These are phyloP conservation scores for Boletellus deceptivus DNA, from an alignment of 1,284 basidiomycete species.

Conservation along the genomic window DNA sequence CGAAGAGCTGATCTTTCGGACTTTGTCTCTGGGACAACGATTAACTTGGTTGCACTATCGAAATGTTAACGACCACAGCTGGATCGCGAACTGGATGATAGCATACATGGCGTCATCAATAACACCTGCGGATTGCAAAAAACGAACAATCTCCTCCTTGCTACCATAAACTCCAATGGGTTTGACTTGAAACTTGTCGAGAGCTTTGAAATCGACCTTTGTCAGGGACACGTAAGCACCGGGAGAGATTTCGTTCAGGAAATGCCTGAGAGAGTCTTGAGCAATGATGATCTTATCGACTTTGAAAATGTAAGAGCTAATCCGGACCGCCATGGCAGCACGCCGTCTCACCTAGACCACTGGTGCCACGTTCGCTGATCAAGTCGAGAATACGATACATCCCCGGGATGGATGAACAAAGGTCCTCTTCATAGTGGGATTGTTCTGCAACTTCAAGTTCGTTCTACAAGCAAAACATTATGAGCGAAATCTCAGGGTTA, in stretches of 20 bases:
- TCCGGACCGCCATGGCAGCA: not conserved
- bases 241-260: slow-evolving; percentile 47
- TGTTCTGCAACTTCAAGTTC: slow-evolving; percentile 13
- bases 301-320: slow-evolving; percentile 21
- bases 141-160: slow-evolving; percentile 45
- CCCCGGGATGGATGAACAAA: slow-evolving; percentile 36
- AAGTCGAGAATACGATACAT: slow-evolving; percentile 58
- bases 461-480: slow-evolving; percentile 6
- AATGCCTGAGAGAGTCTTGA: slow-evolving; percentile 43
- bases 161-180: slow-evolving; percentile 58
- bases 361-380: slow-evolving; percentile 48
- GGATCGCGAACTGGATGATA: not conserved
- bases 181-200: slow-evolving; percentile 44
- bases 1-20: slow-evolving; percentile 35
- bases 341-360: slow-evolving; percentile 46
- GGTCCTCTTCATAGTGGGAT: slow-evolving; percentile 20
- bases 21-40: slow-evolving; percentile 12
- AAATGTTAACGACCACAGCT: not conserved
- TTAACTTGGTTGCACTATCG: slow-evolving; percentile 14
- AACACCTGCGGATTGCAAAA: slow-evolving; percentile 37
- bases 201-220: slow-evolving; percentile 49
- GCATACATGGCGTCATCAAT: slow-evolving; percentile 41
- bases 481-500: not conserved
- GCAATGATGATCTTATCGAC: slow-evolving; percentile 61
- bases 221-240: slow-evolving; percentile 51